Base-by-base conservation (phyloP, 352 stramenopile genomes). In the Phytophthora podocarpi region DNA sequence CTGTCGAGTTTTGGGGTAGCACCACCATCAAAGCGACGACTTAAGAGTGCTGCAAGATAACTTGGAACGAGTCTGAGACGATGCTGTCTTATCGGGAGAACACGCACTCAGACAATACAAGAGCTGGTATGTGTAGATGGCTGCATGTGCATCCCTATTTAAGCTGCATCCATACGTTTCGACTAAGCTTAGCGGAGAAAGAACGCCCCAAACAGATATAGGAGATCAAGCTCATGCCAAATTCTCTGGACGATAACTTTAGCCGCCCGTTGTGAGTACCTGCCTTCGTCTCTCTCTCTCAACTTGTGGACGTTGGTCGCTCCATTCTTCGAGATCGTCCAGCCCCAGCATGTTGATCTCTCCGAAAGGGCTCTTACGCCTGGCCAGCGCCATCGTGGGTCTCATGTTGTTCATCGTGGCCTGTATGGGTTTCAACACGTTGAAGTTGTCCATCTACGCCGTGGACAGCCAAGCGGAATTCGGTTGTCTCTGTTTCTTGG, bases 401-500 rank as follows among this genome's bases (percentile, higher is more conserved):
- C n/a, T 77, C 0, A 58, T 64, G 54, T 62, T 90, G 31, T 71
- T 87, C 24, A 52, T 67, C 20, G 62, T 88, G 18, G 77, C 64
- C 2, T 87, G 77, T 28, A 59, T 74, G 0, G 81, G 79, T 15
- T 89, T 90, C 59, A 57, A 78, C 23, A 78, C 81, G 26, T 46
- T 85, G 7, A 64, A 67, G 20, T 37, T 69, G 37, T 72, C 75
- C 2, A 43, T 37, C 3, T 52, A 63, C 20, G 57, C 67, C 5
- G 50, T 89, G 7, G 81, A 84, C 26, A 78, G 64, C 24, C 73
- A 76, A 45, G 80, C 80, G 30, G 82, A 73, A 40, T 88, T 90
- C 36, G 80, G 80, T 10, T 93, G 84, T 56, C 73, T 93, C 45
- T 90, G 83, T 64, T 87, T 93, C 59, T 64, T 91, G 28, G 84